Percentiles rank a stretch among this genome's conserved stretches.
Evolutionary conservation across 345 rosid genomes (phyloP).

Genomic region (Toxicodendron radicans): DNA sequence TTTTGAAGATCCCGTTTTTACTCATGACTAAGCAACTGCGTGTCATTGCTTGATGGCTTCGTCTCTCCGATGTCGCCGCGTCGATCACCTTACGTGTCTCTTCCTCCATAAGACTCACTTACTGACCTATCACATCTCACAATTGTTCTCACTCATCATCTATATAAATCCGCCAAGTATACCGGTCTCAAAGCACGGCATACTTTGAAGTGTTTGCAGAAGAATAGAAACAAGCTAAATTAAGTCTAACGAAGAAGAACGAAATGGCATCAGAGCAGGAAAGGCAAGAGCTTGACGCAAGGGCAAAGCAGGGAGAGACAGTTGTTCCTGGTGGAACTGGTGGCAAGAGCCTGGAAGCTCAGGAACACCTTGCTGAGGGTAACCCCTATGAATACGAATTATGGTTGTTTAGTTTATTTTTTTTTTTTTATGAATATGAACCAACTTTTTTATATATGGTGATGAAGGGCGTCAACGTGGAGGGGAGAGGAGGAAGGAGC

Average conservation of each 20-base stretch:
- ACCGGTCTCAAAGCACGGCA: not conserved
- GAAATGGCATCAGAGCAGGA: slow-evolving; percentile 47
- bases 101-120: not conserved
- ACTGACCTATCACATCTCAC: slow-evolving; percentile 1
- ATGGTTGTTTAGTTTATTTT: not conserved
- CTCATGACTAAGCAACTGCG: slow-evolving; percentile 36
- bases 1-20: slow-evolving; percentile 1
- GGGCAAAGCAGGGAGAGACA: slow-evolving; percentile 61
- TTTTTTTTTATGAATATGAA: too few relatives aligned
- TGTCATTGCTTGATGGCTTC: slow-evolving; percentile 25
- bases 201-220: not conserved
- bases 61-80: slow-evolving; percentile 12
- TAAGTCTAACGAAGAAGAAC: not conserved
- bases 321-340: slow-evolving; percentile 65
- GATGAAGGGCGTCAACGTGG: slow-evolving; percentile 46
- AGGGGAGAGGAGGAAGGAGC: slow-evolving; percentile 56
- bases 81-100: slow-evolving; percentile 23
- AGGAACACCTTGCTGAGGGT: slow-evolving; percentile 63
- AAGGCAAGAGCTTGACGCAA: slow-evolving; percentile 47
- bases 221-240: not conserved
- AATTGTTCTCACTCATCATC: slow-evolving; percentile 5
- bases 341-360: slow-evolving; percentile 64
- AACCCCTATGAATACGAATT: not conserved
- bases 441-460: not conserved
- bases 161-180: not conserved